A percentile compares a stretch with the other conserved stretches of the same genome.
Conservation (phyloP, 495 filamentous ascomycete genomes). For the Saxophila tyrrhenica region DNA sequence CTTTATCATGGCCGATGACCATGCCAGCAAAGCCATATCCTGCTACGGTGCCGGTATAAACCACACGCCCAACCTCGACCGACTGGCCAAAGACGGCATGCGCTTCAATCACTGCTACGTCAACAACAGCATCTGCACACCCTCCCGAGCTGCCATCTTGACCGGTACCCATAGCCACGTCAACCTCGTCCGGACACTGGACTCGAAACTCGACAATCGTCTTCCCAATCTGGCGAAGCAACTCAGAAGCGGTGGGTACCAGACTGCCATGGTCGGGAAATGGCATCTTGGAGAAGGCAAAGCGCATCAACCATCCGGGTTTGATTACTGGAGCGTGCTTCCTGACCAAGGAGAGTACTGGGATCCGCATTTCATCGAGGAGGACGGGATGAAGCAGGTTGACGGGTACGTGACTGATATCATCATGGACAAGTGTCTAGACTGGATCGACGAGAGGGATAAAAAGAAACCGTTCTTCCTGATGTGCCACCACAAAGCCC, state of each 20-base stretch:
- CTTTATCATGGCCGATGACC: constrained; percentile 40
- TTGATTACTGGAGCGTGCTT: constrained; percentile 33
- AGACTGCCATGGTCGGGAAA: constrained; percentile 36
- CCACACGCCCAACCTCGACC: constrained; percentile 35
- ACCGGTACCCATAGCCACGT: constrained; percentile 38
- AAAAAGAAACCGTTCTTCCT: constrained; percentile 33
- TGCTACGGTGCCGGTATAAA: constrained; percentile 36
- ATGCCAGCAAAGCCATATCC: constrained; percentile 35
- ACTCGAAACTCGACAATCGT: constrained; percentile 34
- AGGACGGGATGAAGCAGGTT: constrained; percentile 13
- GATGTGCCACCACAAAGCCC: constrained; percentile 41
- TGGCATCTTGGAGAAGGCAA: constrained; percentile 37
- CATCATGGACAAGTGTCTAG: constrained; percentile 33
- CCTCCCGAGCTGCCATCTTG: constrained; percentile 33
- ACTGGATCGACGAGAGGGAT: constrained; percentile 29
- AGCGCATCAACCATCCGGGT: constrained; percentile 33
- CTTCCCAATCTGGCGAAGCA: constrained; percentile 36
- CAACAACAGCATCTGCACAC: constrained; percentile 38
- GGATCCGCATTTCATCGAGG: constrained; percentile 32
- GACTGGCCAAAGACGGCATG: constrained; percentile 35
- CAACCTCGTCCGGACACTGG: constrained; percentile 34
- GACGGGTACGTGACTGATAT: constrained; percentile 35
- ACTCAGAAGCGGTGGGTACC: constrained; percentile 32
- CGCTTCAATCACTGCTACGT: constrained; percentile 40
- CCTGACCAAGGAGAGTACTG: constrained; percentile 35